phyloP scores from a whole-genome alignment of 202 grass and related monocot genomes.

The Musa balbisiana region DNA sequence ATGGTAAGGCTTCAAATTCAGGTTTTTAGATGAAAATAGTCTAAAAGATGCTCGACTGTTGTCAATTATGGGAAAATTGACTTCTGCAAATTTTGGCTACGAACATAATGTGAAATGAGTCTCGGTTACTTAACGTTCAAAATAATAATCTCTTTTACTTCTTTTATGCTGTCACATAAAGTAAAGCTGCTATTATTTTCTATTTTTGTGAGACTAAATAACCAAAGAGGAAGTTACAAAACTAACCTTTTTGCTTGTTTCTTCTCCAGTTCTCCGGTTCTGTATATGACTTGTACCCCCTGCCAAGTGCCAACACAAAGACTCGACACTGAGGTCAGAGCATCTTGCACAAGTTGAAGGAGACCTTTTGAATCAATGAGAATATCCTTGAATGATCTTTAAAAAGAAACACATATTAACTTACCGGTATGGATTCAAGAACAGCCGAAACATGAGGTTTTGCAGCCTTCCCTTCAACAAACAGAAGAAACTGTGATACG shows the following conservation, averaged over 20 bases:
- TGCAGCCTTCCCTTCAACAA: constrained; percentile 86
- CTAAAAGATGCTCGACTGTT: not conserved
- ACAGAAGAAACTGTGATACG: constrained; percentile 75
- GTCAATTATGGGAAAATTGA: not conserved
- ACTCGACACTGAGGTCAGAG: not conserved
- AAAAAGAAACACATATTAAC: constrained; percentile 2
- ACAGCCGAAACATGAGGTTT: constrained; percentile 58
- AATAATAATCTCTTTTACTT: not conserved
- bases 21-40: not conserved
- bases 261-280: constrained; percentile 78
- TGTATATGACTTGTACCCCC: constrained; percentile 88
- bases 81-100: not conserved
- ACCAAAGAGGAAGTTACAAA: not conserved
- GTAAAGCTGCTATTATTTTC: not conserved
- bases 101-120: not conserved
- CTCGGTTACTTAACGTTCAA: not conserved
- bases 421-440: constrained; percentile 80
- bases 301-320: constrained; percentile 20
- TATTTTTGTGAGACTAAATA: not conserved
- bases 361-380: not conserved
- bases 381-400: not conserved
- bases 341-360: not conserved
- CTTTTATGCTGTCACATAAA: not conserved
- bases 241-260: constrained; percentile 65
- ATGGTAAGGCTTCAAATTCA: not conserved